A percentile compares a stretch with the other conserved stretches of the same genome.
Evolutionary conservation across 2,329 filamentous ascomycete genomes (phyloP).

Genomic region (Leptodontidium sp.): DNA sequence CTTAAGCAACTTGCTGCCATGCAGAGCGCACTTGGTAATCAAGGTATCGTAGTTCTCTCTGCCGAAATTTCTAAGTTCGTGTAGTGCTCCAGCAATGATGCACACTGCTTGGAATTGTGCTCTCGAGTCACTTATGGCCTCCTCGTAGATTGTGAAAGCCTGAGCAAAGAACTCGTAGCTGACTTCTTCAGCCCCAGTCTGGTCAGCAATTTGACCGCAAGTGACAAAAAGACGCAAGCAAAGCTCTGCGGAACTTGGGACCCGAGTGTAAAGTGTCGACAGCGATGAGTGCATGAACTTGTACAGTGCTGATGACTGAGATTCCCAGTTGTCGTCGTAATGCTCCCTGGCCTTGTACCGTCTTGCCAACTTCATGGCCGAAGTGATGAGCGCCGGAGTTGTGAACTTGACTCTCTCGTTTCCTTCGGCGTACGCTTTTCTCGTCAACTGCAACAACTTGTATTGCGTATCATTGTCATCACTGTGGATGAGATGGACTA

Average conservation of each 20-base stretch:
- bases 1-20: slow-evolving; percentile 95
- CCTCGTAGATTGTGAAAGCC: slow-evolving; percentile 97
- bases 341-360: slow-evolving; percentile 92
- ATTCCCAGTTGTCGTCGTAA: slow-evolving; percentile 77
- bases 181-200: slow-evolving; percentile 92
- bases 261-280: slow-evolving; percentile 86
- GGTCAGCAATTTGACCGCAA: slow-evolving; percentile 91
- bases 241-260: slow-evolving; percentile 84
- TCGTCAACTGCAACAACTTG: slow-evolving; percentile 86
- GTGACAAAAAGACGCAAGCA: slow-evolving; percentile 88
- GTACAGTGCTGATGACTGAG: slow-evolving; percentile 82
- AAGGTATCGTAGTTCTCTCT: slow-evolving; percentile 99
- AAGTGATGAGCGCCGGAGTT: slow-evolving; percentile 89
- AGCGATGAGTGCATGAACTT: slow-evolving; percentile 94
- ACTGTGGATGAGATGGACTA: slow-evolving; percentile 86
- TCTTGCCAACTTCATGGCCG: slow-evolving; percentile 87
- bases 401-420: slow-evolving; percentile 97
- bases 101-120: slow-evolving; percentile 98
- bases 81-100: slow-evolving; percentile 87
- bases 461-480: slow-evolving; percentile 93
- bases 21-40: slow-evolving; percentile 96
- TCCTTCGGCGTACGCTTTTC: slow-evolving; percentile 87
- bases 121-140: slow-evolving; percentile 92
- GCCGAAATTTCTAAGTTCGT: slow-evolving; percentile 88
- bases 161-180: slow-evolving; percentile 99